phyloP scores from a whole-genome alignment of 805 yeast genomes.

The Schizosaccharomyces osmophilus region DNA sequence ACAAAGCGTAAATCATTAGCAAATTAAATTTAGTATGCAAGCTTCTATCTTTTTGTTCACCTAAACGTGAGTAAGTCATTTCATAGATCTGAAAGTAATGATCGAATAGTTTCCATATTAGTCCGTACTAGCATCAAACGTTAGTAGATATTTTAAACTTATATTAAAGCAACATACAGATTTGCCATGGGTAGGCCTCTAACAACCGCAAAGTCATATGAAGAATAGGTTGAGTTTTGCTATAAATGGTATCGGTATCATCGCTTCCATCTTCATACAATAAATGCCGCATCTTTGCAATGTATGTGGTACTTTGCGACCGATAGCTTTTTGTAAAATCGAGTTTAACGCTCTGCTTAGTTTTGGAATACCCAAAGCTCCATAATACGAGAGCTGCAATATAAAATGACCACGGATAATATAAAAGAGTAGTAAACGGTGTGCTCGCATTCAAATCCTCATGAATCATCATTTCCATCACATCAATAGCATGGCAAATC shows the following conservation, averaged over 20 bases:
- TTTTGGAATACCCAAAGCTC: not conserved
- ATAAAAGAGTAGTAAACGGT: not conserved
- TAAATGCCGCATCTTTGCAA: not conserved
- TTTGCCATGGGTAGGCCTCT: not conserved
- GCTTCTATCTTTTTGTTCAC: too few relatives aligned
- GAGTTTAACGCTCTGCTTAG: not conserved
- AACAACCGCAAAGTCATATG: not conserved
- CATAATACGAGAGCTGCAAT: not conserved
- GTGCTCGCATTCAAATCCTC: not conserved
- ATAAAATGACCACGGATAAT: not conserved
- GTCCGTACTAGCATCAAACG: too few relatives aligned
- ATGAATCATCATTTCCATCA: not conserved
- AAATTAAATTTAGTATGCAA: too few relatives aligned
- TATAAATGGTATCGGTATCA: not conserved
- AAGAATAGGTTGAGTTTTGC: not conserved
- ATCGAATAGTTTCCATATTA: too few relatives aligned
- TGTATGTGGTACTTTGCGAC: not conserved
- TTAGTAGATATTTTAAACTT: not conserved
- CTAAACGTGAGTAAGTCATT: too few relatives aligned
- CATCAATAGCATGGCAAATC: not conserved
- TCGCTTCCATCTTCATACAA: not conserved
- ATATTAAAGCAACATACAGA: not conserved
- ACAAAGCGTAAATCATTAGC: too few relatives aligned
- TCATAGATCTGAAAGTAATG: too few relatives aligned
- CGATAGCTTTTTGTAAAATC: not conserved